phyloP scores from a whole-genome alignment of 2,329 filamentous ascomycete species.

The Periconia sp. region DNA sequence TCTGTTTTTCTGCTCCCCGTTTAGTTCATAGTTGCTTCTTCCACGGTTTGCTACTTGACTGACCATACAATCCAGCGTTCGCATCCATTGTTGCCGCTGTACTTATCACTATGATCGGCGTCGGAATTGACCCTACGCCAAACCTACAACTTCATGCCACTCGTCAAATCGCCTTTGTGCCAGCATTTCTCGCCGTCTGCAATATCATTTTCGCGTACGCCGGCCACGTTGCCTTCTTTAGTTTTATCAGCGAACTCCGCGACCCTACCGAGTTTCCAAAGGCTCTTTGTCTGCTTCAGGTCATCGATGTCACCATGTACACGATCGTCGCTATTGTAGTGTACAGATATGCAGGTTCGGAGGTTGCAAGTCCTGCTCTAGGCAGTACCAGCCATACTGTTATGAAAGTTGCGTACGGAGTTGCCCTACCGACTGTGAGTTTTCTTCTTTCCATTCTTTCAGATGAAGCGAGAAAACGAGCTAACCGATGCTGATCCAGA shows the following conservation, averaged over 20 bases:
- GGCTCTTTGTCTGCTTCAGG: conserved; percentile 62
- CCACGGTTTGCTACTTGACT: no score
- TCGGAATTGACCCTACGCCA: conserved; percentile 52
- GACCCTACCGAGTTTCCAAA: conserved; percentile 62
- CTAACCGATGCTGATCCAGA: conserved; percentile 29
- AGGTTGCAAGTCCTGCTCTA: conserved; percentile 65
- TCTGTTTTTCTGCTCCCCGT: no score
- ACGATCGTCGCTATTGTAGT: conserved; percentile 67
- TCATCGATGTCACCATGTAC: conserved; percentile 62
- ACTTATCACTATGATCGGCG: conserved; percentile 66
- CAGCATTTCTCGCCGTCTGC: conserved; percentile 23
- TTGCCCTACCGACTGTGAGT: conserved; percentile 62
- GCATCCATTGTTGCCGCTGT: conserved; percentile 64
- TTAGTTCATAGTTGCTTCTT: no score
- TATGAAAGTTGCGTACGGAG: conserved; percentile 67
- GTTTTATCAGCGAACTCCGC: conserved; percentile 65
- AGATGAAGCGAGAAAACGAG: no score
- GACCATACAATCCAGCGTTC: conserved; percentile 49
- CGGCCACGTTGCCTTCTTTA: conserved; percentile 68
- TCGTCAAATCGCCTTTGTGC: conserved; percentile 13
- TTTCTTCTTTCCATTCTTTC: background rate
- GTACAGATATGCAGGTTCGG: conserved; percentile 64
- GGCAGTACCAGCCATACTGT: conserved; percentile 59
- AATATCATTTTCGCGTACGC: conserved; percentile 73
- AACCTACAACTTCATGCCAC: conserved; percentile 19